A percentile compares a stretch with the other conserved stretches of the same genome.
Evolutionary conservation across 2,329 filamentous ascomycete species (phyloP).

Genomic region (Epichloe aotearoae): DNA sequence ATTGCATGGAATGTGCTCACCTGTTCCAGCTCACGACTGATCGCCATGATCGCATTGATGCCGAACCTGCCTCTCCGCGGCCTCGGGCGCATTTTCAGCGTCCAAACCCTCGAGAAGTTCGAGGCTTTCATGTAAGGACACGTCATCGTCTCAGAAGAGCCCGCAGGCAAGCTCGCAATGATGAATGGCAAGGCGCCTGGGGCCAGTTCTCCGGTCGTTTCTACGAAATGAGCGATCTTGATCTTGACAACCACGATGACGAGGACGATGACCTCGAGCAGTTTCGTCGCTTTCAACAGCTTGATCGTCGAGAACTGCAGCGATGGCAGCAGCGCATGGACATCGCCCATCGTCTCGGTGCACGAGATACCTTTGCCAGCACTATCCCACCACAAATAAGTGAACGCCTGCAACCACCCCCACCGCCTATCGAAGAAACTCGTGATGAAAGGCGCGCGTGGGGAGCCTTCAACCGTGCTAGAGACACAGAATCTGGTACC

Average conservation of each 20-base stretch:
- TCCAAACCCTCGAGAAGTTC: slow-evolving; percentile 18
- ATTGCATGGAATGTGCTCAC: slow-evolving; percentile 70
- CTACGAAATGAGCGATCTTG: slow-evolving; percentile 40
- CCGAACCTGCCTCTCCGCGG: slow-evolving; percentile 20
- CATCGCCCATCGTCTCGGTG: slow-evolving; percentile 70
- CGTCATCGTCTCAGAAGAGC: slow-evolving; percentile 43
- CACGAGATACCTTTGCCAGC: slow-evolving; percentile 56
- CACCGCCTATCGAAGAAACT: slow-evolving; percentile 50
- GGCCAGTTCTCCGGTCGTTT: slow-evolving; percentile 47
- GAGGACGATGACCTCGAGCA: slow-evolving; percentile 61
- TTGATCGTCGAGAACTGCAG: slow-evolving; percentile 46
- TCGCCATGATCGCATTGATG: slow-evolving; percentile 17
- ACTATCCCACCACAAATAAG: slow-evolving; percentile 45
- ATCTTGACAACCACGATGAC: slow-evolving; percentile 28
- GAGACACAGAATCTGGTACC: slow-evolving; percentile 47
- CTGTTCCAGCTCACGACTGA: slow-evolving; percentile 26
- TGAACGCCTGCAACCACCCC: slow-evolving; percentile 44
- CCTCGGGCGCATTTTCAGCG: slow-evolving; percentile 16
- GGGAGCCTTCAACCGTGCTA: slow-evolving; percentile 79
- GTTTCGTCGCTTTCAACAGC: slow-evolving; percentile 39
- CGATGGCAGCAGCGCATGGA: slow-evolving; percentile 76
- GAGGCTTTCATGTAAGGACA: slow-evolving; percentile 34
- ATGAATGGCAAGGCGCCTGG: slow-evolving; percentile 84
- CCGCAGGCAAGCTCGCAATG: slow-evolving; percentile 52
- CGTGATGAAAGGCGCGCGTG: slow-evolving; percentile 73